phyloP scores from a whole-genome alignment of 2,329 filamentous ascomycete species.

The Colletotrichum lini region DNA sequence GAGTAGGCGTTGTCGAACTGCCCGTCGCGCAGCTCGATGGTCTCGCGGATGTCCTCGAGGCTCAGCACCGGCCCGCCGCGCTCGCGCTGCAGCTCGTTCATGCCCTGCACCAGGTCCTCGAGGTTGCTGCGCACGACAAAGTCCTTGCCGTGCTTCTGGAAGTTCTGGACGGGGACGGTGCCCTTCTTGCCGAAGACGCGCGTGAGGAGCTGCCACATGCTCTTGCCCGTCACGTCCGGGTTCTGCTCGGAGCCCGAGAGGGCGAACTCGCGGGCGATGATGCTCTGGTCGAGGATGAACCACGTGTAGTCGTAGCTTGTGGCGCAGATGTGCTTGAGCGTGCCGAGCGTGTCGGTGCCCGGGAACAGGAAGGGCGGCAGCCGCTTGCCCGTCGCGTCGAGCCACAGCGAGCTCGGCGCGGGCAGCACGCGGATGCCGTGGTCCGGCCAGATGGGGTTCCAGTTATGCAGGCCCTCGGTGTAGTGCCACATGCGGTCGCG shows the following conservation, averaged over 20 bases:
- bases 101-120: slow-evolving; percentile 67
- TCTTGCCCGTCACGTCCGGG: slow-evolving; percentile 72
- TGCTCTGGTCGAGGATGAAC: slow-evolving; percentile 72
- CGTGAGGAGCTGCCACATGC: slow-evolving; percentile 65
- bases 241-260: slow-evolving; percentile 76
- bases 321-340: slow-evolving; percentile 71
- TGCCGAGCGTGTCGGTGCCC: slow-evolving; percentile 70
- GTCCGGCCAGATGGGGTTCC: slow-evolving; percentile 73
- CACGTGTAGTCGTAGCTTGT: slow-evolving; percentile 76
- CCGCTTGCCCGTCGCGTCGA: slow-evolving; percentile 72
- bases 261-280: slow-evolving; percentile 73
- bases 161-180: slow-evolving; percentile 69
- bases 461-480: slow-evolving; percentile 73
- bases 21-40: slow-evolving; percentile 67
- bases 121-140: slow-evolving; percentile 72
- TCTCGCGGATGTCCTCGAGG: slow-evolving; percentile 58
- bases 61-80: slow-evolving; percentile 64
- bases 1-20: slow-evolving; percentile 70
- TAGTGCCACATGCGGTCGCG: slow-evolving; percentile 78
- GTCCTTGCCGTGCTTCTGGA: slow-evolving; percentile 71
- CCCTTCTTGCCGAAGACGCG: slow-evolving; percentile 68
- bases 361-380: slow-evolving; percentile 71
- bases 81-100: slow-evolving; percentile 69
- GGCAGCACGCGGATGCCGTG: slow-evolving; percentile 74
- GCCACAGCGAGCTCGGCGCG: slow-evolving; percentile 73